Conservation (phyloP, 805 yeast species). For the Starmerella tilneyi region DNA sequence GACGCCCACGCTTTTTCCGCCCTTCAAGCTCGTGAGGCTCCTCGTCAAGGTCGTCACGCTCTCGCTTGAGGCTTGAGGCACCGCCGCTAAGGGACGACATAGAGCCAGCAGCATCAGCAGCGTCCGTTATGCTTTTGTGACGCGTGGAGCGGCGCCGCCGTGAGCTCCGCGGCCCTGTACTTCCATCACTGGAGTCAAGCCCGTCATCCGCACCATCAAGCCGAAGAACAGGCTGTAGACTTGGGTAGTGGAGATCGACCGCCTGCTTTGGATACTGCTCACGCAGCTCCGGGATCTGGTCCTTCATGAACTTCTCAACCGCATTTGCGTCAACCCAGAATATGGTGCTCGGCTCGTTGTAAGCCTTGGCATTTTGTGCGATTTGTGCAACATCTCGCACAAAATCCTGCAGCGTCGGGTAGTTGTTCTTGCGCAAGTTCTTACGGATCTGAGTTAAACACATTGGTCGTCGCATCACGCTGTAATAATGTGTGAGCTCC, state of each 20-base stretch:
- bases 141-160: slow-evolving; percentile 26
- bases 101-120: slow-evolving; percentile 11
- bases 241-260: slow-evolving; percentile 42
- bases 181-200: slow-evolving; percentile 26
- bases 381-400: slow-evolving; percentile 71
- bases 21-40: slow-evolving; percentile 32
- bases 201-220: slow-evolving; percentile 38
- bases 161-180: slow-evolving; percentile 22
- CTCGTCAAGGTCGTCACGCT: slow-evolving; percentile 27
- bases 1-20: slow-evolving; percentile 70
- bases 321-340: slow-evolving; percentile 61
- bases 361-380: slow-evolving; percentile 80
- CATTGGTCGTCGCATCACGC: slow-evolving; percentile 66
- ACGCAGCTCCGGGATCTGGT: slow-evolving; percentile 41
- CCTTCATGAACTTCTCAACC: slow-evolving; percentile 43
- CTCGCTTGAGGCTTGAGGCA: slow-evolving; percentile 7
- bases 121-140: slow-evolving; percentile 11
- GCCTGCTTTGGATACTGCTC: slow-evolving; percentile 26
- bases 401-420: slow-evolving; percentile 56
- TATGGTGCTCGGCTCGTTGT: slow-evolving; percentile 58
- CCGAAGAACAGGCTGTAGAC: slow-evolving; percentile 48
- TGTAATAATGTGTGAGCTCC: slow-evolving; percentile 69
- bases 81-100: slow-evolving; percentile 9
- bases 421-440: slow-evolving; percentile 44
- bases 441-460: slow-evolving; percentile 61